These are phyloP conservation scores for Anisogramma anomala DNA, from an alignment of 2,329 filamentous ascomycete genomes.

Conservation along the genomic window DNA sequence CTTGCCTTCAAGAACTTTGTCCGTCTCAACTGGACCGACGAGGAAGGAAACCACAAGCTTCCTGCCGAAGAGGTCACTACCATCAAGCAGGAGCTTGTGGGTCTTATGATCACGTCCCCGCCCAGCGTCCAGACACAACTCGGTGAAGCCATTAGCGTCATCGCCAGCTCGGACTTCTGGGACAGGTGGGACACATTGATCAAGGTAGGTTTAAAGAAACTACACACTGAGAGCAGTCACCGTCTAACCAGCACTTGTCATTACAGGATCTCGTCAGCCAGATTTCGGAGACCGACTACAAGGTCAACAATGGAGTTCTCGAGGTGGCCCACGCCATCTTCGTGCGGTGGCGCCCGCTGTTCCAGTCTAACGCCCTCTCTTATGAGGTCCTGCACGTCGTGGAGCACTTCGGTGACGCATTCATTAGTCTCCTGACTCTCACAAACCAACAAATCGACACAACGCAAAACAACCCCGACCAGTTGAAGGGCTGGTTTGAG, in stretches of 20 bases:
- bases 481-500: slow-evolving; percentile 66
- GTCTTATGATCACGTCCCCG: slow-evolving; percentile 89
- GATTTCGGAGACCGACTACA: slow-evolving; percentile 68
- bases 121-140: slow-evolving; percentile 82
- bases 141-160: slow-evolving; percentile 91
- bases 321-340: slow-evolving; percentile 98
- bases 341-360: slow-evolving; percentile 86
- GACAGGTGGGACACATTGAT: slow-evolving; percentile 92
- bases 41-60: slow-evolving; percentile 88
- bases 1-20: slow-evolving; percentile 99
- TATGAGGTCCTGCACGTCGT: slow-evolving; percentile 96
- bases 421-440: slow-evolving; percentile 64
- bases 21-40: slow-evolving; percentile 85
- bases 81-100: slow-evolving; percentile 92
- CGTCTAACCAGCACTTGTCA: slow-evolving; percentile 10
- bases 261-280: slow-evolving; percentile 72
- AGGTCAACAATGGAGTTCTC: slow-evolving; percentile 84
- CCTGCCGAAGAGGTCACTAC: slow-evolving; percentile 69
- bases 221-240: too few species aligned
- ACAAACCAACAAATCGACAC: slow-evolving; percentile 62
- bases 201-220: slow-evolving; percentile 39
- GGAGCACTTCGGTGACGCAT: slow-evolving; percentile 69
- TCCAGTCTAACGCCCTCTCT: slow-evolving; percentile 84
- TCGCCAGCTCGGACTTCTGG: slow-evolving; percentile 97
- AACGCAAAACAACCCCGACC: slow-evolving; percentile 63